A percentile compares a stretch with the other conserved stretches of the same genome.
phyloP scores from a whole-genome alignment of 805 yeast genomes.

The Candida incommunis region DNA sequence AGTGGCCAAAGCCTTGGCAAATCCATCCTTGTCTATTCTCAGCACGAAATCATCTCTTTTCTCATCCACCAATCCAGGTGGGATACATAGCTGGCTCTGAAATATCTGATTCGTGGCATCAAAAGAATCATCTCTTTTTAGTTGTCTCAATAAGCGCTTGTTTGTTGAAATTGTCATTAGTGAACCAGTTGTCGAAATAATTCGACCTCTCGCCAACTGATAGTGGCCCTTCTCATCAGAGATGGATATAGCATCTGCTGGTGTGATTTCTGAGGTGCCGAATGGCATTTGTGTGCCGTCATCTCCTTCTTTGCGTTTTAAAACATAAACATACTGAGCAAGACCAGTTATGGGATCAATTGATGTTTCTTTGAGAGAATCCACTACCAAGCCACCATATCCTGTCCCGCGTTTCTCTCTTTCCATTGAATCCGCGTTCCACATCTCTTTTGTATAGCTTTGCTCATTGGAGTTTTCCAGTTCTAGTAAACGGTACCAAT shows the following conservation, averaged over 20 bases:
- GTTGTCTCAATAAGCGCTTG: background rate
- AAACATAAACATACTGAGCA: conserved; percentile 8
- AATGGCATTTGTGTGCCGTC: background rate
- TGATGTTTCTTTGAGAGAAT: conserved; percentile 3
- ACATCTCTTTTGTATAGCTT: conserved; percentile 45
- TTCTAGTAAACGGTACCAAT: conserved; percentile 63
- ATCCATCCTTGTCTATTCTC: conserved; percentile 70
- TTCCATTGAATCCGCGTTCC: conserved; percentile 44
- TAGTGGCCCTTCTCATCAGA: conserved; percentile 76
- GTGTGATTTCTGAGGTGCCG: conserved; percentile 32
- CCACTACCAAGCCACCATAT: conserved; percentile 35
- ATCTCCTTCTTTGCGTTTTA: conserved; percentile 3
- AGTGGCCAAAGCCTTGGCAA: conserved; percentile 56
- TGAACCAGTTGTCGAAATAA: background rate
- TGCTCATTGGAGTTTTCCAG: conserved; percentile 54
- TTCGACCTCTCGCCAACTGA: conserved; percentile 42
- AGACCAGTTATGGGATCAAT: conserved; percentile 4
- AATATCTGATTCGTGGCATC: background rate
- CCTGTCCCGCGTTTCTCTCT: conserved; percentile 56
- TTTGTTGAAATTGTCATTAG: background rate
- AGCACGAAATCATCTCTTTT: conserved; percentile 19
- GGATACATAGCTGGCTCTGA: background rate
- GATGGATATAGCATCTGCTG: conserved; percentile 51
- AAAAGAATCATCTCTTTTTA: background rate
- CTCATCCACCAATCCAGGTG: background rate